phyloP scores from a whole-genome alignment of 768 basidiomycete species.

The Kwoniella newhampshirensis region DNA sequence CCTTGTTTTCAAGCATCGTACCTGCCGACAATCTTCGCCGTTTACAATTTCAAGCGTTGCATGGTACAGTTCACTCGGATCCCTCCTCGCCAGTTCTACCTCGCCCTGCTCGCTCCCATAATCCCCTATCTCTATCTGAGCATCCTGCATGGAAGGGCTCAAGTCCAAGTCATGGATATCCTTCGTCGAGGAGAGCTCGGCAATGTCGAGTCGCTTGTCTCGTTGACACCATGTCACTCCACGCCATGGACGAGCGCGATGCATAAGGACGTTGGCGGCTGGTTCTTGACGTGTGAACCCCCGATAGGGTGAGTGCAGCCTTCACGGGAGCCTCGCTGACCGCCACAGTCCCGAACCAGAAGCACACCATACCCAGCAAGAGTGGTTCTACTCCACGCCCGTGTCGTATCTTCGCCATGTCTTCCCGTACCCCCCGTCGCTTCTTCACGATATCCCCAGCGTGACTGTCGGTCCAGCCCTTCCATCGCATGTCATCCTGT shows the following conservation, averaged over 20 bases:
- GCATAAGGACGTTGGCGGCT: constrained; percentile 71
- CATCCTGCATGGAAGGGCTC: constrained; percentile 75
- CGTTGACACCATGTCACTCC: constrained; percentile 96
- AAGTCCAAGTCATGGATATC: constrained; percentile 71
- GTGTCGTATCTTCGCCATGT: constrained; percentile 63
- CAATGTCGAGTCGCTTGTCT: constrained; percentile 64
- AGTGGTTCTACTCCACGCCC: constrained; percentile 75
- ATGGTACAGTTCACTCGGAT: constrained; percentile 38
- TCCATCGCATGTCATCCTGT: constrained; percentile 79
- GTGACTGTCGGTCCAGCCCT: constrained; percentile 66
- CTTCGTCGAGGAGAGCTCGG: constrained; percentile 53
- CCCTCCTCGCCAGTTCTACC: constrained; percentile 41
- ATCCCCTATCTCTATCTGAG: constrained; percentile 67
- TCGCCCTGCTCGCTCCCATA: constrained; percentile 58
- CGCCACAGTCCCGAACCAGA: constrained; percentile 59
- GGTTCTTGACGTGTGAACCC: constrained; percentile 91
- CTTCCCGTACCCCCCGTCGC: constrained; percentile 62
- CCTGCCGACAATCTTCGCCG: constrained; percentile 25
- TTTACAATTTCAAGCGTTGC: constrained; percentile 10
- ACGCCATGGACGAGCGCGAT: constrained; percentile 88
- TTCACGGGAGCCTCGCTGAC: constrained; percentile 1
- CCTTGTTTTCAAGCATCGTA: constrained; percentile 65
- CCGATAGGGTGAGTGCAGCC: constrained; percentile 67
- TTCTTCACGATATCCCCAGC: constrained; percentile 24
- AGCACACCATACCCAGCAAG: constrained; percentile 75